Evolutionary conservation across 352 stramenopile genomes (phyloP), one percentile per base, ranked within the genome.

Genomic region (Phytophthora capsici): DNA sequence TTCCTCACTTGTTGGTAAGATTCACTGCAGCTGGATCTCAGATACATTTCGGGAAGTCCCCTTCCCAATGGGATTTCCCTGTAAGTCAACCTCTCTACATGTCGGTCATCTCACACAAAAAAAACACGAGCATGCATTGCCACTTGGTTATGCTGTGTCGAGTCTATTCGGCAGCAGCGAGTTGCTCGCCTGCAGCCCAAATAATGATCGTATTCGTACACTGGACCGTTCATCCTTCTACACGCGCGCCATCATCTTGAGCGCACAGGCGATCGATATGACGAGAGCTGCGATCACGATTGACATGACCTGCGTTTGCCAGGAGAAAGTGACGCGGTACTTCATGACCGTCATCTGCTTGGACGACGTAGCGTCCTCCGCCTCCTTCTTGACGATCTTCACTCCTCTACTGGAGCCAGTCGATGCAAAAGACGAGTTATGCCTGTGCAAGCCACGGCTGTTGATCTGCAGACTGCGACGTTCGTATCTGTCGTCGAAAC

Each of bases 171-270:
- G 23, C 46, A 30, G 32, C 54, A 10, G 30, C 20, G 26, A 40
- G 37, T 37, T 52, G 32, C 23, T 41, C 26, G 34, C 34, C 25
- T 32, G 10, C 25, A 54, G 37, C 34, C 23, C 46, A 41, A 57
- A 65, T 51, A 70, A 66, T 70, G 66, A 63, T 63, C 50, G 66
- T 62, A 62, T 66, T 64, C 56, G 56, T 71, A 68, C 61, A 75
- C 45, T 57, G 48, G 30, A 55, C 23, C 57, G 60, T 72, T 60
- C 57, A 60, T 51, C 45, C 28, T 40, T 28, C 60, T 66, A 74
- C 50, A 68, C 52, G 16, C 56, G 57, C 41, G 32, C 46, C 34
- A 58, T 46, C 34, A 71, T 51, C 22, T 71, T 63, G 2, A 75
- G 43, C 13, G 38, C 45, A 17, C 51, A 63, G 4, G 54, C 62